Conservation (phyloP, 2,329 filamentous ascomycete genomes). For the Sclerotinia trifoliorum region DNA sequence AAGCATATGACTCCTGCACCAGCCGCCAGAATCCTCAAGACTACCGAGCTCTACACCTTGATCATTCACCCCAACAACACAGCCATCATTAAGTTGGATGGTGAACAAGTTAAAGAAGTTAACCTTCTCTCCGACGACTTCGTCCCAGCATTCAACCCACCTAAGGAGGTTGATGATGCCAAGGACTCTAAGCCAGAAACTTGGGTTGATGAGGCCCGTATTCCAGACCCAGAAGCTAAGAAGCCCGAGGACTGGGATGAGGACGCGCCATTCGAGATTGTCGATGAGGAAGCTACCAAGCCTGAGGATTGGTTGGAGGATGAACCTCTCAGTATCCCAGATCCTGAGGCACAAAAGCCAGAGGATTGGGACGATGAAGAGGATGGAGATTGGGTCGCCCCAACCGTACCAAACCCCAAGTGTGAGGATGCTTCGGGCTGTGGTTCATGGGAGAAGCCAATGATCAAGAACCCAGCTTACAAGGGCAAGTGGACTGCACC, state of each 20-base stretch:
- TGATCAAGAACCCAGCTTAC: conserved; percentile 87
- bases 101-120: conserved; percentile 82
- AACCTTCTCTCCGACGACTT: conserved; percentile 88
- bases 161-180: conserved; percentile 89
- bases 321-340: conserved; percentile 77
- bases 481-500: conserved; percentile 97
- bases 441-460: conserved; percentile 86
- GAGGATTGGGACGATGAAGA: conserved; percentile 99
- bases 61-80: conserved; percentile 97
- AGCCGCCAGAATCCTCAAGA: conserved; percentile 84
- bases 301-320: conserved; percentile 96
- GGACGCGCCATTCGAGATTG: conserved; percentile 93
- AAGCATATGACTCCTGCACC: conserved; percentile 91
- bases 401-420: conserved; percentile 92
- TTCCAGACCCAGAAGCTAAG: conserved; percentile 84
- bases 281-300: conserved; percentile 86
- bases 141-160: conserved; percentile 86
- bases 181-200: conserved; percentile 91
- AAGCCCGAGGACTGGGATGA: conserved; percentile 99
- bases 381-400: conserved; percentile 89
- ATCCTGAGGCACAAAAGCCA: conserved; percentile 95
- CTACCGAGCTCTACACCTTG: conserved; percentile 91
- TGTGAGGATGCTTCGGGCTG: conserved; percentile 91
- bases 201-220: conserved; percentile 94
- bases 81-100: conserved; percentile 88